A percentile compares a stretch with the other conserved stretches of the same genome.
These are phyloP conservation scores for Crithidia sp. DNA, from an alignment of 208 protist species.

Conservation along the genomic window DNA sequence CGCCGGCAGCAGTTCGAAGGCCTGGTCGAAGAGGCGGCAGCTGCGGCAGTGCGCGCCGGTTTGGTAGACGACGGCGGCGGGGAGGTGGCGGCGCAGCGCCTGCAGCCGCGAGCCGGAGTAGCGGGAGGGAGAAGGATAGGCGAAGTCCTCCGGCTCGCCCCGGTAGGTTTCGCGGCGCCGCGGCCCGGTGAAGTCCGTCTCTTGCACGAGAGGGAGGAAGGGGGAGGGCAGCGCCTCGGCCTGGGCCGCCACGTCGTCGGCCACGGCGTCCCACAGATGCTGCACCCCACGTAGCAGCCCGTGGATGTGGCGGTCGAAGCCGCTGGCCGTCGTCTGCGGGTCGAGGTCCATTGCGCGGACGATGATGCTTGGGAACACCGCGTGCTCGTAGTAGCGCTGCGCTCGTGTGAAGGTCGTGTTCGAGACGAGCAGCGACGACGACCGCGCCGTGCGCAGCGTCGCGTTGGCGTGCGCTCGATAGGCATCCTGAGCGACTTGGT, in stretches of 20 bases:
- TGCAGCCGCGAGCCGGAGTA: constrained; percentile 21
- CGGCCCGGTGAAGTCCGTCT: constrained; percentile 10
- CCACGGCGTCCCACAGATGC: constrained; percentile 40
- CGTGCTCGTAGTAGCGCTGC: constrained; percentile 25
- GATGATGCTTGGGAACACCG: constrained; percentile 32
- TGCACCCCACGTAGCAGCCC: constrained; percentile 32
- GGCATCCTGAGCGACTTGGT: constrained; percentile 8
- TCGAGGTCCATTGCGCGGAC: constrained; percentile 40
- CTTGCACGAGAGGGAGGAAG: constrained; percentile 5
- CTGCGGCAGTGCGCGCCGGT: constrained; percentile 37
- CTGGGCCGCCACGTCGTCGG: constrained; percentile 5
- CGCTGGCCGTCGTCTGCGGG: not conserved
- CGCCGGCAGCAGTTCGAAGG: constrained; percentile 65
- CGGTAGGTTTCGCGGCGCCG: not conserved
- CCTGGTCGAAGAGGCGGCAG: constrained; percentile 41
- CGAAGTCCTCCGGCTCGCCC: not conserved
- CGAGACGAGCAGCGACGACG: constrained; percentile 40
- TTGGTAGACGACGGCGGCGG: constrained; percentile 50
- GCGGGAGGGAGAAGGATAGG: constrained; percentile 1
- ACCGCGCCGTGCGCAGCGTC: constrained; percentile 25
- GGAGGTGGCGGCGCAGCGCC: constrained; percentile 35
- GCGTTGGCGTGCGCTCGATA: constrained; percentile 35
- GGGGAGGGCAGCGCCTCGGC: not conserved
- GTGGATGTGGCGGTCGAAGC: constrained; percentile 17
- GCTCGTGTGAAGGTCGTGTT: constrained; percentile 30